Evolutionary conservation across 306 rosid species (phyloP), one percentile per base, ranked within the genome.

Genomic region (Fagus crenata): DNA sequence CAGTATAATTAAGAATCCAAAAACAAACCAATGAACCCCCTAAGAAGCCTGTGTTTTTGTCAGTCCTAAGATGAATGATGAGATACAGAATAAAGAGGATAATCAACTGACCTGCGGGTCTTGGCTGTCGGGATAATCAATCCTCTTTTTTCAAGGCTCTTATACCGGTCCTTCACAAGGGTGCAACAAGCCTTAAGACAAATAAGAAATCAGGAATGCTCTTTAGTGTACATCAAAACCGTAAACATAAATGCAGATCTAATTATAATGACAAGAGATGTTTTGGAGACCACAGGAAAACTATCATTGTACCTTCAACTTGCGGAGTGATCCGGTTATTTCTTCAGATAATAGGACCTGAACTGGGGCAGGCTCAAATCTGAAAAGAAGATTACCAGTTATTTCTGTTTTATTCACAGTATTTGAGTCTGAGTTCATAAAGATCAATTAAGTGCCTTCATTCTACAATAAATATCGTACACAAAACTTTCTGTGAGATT

Each of bases 101-200:
- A 37, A 33, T 74, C 60, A 18, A 77, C 93, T 71, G 68, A 95
- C 97, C 97, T 84, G 75, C 83, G 85, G 70, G 72, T 78, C 79
- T 75, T 87, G 63, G 81, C 59, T 40, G 73, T 79, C 32, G 97
- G 97, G 69, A 87, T 89, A 81, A 95, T 80, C 80, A 96, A 53
- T 84, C 99, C 99, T 85, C 99, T 87, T 81, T 92, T 92, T 81
- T 96, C 89, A 6, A 96, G 75, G 85, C 98, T 96, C 75, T 92
- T 96, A 67, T 86, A 92, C 74, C 97, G 82, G 72, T 92, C 99
- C 85, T 89, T 92, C 67, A 85, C 78, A 67, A 95, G 96, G 60
- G 90, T 95, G 84, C 89, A 89, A 55, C 97, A 95, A 13, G 92
- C 96, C 99, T 95, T 67, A 58, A 76, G 14, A 76, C 65, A 54